These are phyloP conservation scores for Globisporangium mamillatum DNA, from an alignment of 352 stramenopile genomes.

Conservation along the genomic window DNA sequence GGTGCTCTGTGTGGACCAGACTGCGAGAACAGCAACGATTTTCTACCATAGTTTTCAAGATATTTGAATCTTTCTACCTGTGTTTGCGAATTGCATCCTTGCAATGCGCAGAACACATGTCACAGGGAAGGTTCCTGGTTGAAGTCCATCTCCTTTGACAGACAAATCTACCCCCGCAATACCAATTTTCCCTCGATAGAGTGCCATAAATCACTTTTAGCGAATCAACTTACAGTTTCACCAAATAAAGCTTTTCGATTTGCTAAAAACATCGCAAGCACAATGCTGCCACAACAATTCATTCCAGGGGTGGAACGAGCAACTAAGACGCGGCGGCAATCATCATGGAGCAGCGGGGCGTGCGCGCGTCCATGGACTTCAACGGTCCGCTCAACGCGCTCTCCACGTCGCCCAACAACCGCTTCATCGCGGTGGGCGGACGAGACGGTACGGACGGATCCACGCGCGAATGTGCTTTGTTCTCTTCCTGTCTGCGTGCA, in stretches of 20 bases:
- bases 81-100: background rate
- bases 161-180: background rate
- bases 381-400: slow-evolving; percentile 82
- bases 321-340: background rate
- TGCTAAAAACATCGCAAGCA: slow-evolving; percentile 11
- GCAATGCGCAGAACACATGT: slow-evolving; percentile 1
- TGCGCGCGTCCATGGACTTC: slow-evolving; percentile 86
- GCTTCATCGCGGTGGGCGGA: slow-evolving; percentile 79
- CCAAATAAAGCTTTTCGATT: background rate
- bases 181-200: slow-evolving; percentile 7
- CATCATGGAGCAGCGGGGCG: slow-evolving; percentile 45
- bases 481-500: background rate
- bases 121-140: slow-evolving; percentile 2
- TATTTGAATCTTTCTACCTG: background rate
- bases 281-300: background rate
- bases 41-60: background rate
- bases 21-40: background rate
- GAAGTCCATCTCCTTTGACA: background rate
- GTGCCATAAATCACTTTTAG: background rate
- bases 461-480: background rate
- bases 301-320: background rate
- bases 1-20: background rate
- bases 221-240: background rate
- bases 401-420: slow-evolving; percentile 79
- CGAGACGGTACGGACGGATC: slow-evolving; percentile 49